A percentile compares a stretch with the other conserved stretches of the same genome.
Conservation (phyloP, 1,284 basidiomycete species). For the Lignosus rhinocerotis region DNA sequence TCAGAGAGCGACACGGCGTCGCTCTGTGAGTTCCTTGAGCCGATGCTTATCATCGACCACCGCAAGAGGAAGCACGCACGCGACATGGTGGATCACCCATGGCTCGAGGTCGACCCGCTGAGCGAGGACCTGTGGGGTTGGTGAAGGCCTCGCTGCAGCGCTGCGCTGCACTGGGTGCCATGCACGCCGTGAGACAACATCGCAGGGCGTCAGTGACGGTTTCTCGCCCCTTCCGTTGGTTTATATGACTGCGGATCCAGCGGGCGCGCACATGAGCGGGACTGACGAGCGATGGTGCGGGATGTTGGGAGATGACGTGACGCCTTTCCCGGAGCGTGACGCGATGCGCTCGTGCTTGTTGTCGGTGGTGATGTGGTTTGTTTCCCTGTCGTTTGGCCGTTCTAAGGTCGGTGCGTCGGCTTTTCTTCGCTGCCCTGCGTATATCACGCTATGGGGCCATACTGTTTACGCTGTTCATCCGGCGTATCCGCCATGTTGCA, state of each 20-base stretch:
- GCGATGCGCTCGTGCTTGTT: background rate
- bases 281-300: constrained; percentile 19
- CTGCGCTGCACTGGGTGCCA: background rate
- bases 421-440: constrained; percentile 2
- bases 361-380: background rate
- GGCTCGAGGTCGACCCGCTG: constrained; percentile 56
- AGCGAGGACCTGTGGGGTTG: constrained; percentile 26
- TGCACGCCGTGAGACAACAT: background rate
- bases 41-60: constrained; percentile 79
- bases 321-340: constrained; percentile 3
- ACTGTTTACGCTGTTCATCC: background rate
- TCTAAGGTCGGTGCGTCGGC: constrained; percentile 8
- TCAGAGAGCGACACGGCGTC: constrained; percentile 54
- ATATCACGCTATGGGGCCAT: too few species aligned
- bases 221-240: background rate
- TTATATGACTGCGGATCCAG: background rate
- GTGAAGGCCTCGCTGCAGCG: constrained; percentile 16
- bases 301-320: constrained; percentile 22
- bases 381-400: background rate
- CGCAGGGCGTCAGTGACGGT: background rate
- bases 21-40: constrained; percentile 74
- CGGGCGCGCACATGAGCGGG: background rate
- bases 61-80: constrained; percentile 69
- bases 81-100: constrained; percentile 72
- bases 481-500: background rate